These are phyloP conservation scores for Candida albicans DNA, from an alignment of 1,139 yeast species.

Conservation along the genomic window DNA sequence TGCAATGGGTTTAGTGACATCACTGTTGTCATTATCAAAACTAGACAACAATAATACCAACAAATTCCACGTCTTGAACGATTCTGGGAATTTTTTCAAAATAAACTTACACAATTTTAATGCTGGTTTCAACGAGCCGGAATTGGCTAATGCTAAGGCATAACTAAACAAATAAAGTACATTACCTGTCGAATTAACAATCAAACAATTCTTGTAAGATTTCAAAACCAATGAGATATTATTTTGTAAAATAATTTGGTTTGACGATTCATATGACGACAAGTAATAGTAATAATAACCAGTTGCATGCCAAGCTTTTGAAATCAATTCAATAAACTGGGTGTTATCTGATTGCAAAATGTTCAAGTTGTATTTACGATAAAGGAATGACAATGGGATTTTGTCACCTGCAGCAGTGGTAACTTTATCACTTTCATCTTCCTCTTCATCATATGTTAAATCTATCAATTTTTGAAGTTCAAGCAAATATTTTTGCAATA, in stretches of 20 bases:
- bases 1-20: constrained; percentile 14
- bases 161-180: constrained; percentile 33
- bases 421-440: background rate
- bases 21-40: constrained; percentile 28
- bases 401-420: constrained; percentile 16
- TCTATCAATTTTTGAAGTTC: constrained; percentile 25
- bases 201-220: constrained; percentile 38
- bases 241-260: constrained; percentile 19
- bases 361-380: constrained; percentile 38
- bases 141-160: constrained; percentile 38
- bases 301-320: constrained; percentile 41
- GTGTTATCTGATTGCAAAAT: constrained; percentile 31
- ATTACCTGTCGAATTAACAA: constrained; percentile 42
- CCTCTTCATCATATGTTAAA: constrained; percentile 30
- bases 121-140: constrained; percentile 28
- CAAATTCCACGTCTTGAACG: constrained; percentile 49
- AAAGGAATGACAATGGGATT: constrained; percentile 36
- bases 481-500: constrained; percentile 26
- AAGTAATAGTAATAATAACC: constrained; percentile 36
- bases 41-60: constrained; percentile 35
- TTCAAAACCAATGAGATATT: constrained; percentile 21
- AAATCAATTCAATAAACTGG: constrained; percentile 30
- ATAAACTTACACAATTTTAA: constrained; percentile 43
- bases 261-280: constrained; percentile 30
- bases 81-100: constrained; percentile 43